A percentile compares a stretch with the other conserved stretches of the same genome.
phyloP scores from a whole-genome alignment of 2,329 filamentous ascomycete genomes.

The Mycosphaerella sp. region DNA sequence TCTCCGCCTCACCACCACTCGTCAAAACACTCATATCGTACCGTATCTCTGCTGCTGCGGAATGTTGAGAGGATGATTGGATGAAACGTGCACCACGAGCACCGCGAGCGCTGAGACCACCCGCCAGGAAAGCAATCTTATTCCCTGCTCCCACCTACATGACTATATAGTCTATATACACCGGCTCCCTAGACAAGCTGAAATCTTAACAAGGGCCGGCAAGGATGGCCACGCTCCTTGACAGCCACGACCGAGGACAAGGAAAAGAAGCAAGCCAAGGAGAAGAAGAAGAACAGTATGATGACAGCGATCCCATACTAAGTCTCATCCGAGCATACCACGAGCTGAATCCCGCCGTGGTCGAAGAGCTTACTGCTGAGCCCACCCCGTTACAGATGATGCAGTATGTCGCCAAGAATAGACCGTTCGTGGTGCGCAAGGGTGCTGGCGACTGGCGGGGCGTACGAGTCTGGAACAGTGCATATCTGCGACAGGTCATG shows the following conservation, averaged over 20 bases:
- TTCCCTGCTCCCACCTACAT: not conserved
- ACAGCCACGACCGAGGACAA: too few relatives aligned
- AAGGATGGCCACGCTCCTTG: not conserved
- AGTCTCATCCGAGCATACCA: conserved; percentile 61
- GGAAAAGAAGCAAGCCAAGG: too few relatives aligned
- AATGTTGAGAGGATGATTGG: too few relatives aligned
- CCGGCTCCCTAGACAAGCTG: not conserved
- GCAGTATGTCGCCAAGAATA: conserved; percentile 66
- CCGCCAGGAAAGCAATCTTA: not conserved
- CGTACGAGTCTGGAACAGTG: conserved; percentile 54
- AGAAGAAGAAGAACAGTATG: too few relatives aligned
- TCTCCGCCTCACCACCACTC: too few relatives aligned
- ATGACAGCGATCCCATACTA: not conserved
- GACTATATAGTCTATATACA: not conserved
- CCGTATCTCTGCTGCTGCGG: too few relatives aligned
- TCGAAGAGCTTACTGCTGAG: conserved; percentile 57
- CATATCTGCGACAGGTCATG: conserved; percentile 54
- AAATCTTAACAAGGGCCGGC: not conserved
- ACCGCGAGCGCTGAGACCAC: not conserved
- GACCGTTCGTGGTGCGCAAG: conserved; percentile 63
- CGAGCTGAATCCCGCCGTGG: conserved; percentile 58
- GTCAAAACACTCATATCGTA: too few relatives aligned
- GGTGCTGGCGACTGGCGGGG: conserved; percentile 61
- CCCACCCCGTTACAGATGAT: conserved; percentile 75
- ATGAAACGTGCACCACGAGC: not conserved